A percentile compares a stretch with the other conserved stretches of the same genome.
These are phyloP conservation scores for Pugionium dolabratum DNA, from an alignment of 345 rosid species.

Conservation along the genomic window DNA sequence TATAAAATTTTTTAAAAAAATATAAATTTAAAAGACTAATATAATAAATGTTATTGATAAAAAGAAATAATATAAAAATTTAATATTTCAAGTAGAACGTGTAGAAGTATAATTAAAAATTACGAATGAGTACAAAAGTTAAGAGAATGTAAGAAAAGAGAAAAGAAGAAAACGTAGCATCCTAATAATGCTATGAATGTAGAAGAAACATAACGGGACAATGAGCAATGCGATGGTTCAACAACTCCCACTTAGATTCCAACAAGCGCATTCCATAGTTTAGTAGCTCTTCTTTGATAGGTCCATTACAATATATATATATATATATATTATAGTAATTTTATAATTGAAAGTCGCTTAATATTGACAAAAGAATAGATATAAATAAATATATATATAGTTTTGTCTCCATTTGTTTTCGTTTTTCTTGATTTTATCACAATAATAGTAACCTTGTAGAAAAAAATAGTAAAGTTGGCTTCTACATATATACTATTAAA, in stretches of 20 bases:
- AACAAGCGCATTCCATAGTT: constrained; percentile 44
- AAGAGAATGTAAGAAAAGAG: constrained; percentile 14
- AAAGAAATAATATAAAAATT: not conserved
- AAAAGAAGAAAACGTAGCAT: constrained; percentile 31
- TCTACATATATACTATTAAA: no score
- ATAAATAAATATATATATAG: not conserved
- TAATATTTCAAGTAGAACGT: not conserved
- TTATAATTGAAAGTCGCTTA: constrained; percentile 36
- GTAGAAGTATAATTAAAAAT: not conserved
- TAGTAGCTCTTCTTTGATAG: constrained; percentile 20
- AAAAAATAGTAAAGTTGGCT: no score
- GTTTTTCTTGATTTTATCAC: no score
- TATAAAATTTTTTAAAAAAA: no score
- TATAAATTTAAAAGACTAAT: not conserved
- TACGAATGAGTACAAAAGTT: constrained; percentile 11
- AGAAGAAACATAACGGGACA: constrained; percentile 30
- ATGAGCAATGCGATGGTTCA: constrained; percentile 52
- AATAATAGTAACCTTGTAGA: no score
- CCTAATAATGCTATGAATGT: constrained; percentile 30
- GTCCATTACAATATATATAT: constrained; percentile 36
- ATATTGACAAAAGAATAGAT: constrained; percentile 26
- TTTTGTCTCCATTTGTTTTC: no score
- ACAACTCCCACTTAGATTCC: constrained; percentile 80
- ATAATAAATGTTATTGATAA: no score
- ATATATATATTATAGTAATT: constrained; percentile 39